phyloP scores from a whole-genome alignment of 176 grass and related monocot species.

The Thinopyrum elongatum region DNA sequence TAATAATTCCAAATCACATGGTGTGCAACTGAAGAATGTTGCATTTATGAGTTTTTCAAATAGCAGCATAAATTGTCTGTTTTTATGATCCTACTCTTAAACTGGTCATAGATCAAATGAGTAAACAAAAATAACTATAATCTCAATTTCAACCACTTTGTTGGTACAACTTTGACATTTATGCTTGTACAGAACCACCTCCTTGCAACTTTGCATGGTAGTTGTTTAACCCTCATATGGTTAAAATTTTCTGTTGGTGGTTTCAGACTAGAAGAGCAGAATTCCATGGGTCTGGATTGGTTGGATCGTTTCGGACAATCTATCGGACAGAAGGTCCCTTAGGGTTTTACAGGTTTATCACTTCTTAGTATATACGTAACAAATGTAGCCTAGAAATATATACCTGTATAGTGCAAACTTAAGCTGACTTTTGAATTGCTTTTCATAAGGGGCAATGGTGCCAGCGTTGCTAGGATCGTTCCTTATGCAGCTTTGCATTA shows the following conservation, averaged over 20 bases:
- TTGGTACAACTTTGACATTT: background rate
- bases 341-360: slow-evolving; percentile 85
- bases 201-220: background rate
- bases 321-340: slow-evolving; percentile 83
- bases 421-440: slow-evolving; percentile 25
- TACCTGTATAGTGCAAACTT: background rate
- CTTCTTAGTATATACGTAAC: slow-evolving; percentile 2
- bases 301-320: slow-evolving; percentile 82
- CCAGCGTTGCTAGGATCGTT: slow-evolving; percentile 91
- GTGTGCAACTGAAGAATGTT: slow-evolving; percentile 19
- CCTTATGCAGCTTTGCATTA: slow-evolving; percentile 97
- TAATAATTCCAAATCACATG: background rate
- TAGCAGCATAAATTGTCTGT: background rate
- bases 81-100: background rate
- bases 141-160: background rate
- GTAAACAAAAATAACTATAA: slow-evolving; percentile 11
- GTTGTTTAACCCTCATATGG: background rate
- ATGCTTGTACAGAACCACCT: slow-evolving; percentile 1
- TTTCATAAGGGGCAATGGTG: slow-evolving; percentile 82
- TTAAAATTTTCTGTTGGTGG: slow-evolving; percentile 8
- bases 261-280: slow-evolving; percentile 91
- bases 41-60: background rate
- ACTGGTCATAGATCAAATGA: background rate
- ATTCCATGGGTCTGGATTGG: slow-evolving; percentile 74
- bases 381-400: background rate